phyloP scores from a whole-genome alignment of 257 asterid species.

The Schizonepeta tenuifolia region DNA sequence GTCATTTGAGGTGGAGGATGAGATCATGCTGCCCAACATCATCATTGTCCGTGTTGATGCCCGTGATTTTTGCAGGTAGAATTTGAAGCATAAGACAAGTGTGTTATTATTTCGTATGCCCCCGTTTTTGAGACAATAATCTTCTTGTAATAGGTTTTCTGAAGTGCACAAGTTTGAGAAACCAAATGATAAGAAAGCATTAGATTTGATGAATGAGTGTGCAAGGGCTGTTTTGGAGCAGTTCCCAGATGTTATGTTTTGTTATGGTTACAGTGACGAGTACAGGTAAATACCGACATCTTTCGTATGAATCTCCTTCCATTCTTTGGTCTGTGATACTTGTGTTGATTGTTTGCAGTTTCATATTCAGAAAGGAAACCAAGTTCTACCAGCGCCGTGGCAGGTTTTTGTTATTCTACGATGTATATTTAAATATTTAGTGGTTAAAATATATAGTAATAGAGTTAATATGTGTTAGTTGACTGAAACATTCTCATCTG shows the following conservation, averaged over 20 bases:
- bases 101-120: neutral
- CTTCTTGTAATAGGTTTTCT: slow-evolving; percentile 55
- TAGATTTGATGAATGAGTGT: slow-evolving; percentile 80
- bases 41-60: slow-evolving; percentile 63
- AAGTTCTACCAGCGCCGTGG: slow-evolving; percentile 83
- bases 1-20: slow-evolving; percentile 68
- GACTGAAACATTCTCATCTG: too few relatives aligned
- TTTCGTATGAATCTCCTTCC: neutral
- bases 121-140: neutral
- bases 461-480: too few relatives aligned
- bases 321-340: slow-evolving; percentile 3
- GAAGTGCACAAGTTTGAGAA: slow-evolving; percentile 75
- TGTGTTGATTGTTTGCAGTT: slow-evolving; percentile 50
- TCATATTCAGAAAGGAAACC: slow-evolving; percentile 70
- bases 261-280: slow-evolving; percentile 74
- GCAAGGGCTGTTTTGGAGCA: slow-evolving; percentile 64
- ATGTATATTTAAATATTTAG: too few relatives aligned
- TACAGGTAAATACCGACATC: slow-evolving; percentile 51
- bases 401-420: slow-evolving; percentile 47
- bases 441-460: too few relatives aligned
- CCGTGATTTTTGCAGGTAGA: slow-evolving; percentile 58
- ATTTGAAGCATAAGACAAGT: slow-evolving; percentile 4
- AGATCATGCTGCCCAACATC: slow-evolving; percentile 64
- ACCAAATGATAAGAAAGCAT: slow-evolving; percentile 61
- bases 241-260: slow-evolving; percentile 74